These are phyloP conservation scores for Whalleya microplaca DNA, from an alignment of 2,329 filamentous ascomycete genomes.

Conservation along the genomic window DNA sequence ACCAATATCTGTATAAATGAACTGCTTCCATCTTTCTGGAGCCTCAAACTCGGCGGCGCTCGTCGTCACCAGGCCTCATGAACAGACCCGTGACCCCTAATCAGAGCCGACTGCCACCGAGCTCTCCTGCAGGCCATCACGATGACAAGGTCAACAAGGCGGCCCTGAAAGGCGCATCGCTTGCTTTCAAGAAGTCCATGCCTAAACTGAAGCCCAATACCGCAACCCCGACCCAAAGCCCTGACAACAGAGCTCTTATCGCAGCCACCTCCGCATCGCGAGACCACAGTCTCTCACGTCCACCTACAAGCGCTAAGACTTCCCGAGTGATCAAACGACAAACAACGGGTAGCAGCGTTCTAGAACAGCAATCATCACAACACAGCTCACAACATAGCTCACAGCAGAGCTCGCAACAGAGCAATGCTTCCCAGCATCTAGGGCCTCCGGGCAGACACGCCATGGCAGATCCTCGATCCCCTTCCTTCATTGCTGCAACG, in stretches of 20 bases:
- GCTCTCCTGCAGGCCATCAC: constrained; percentile 35
- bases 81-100: constrained; percentile 30
- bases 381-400: constrained; percentile 18
- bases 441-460: constrained; percentile 23
- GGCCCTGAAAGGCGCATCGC: constrained; percentile 57
- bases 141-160: constrained; percentile 35
- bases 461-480: constrained; percentile 50
- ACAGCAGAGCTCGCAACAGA: constrained; percentile 27
- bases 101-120: constrained; percentile 32
- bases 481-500: constrained; percentile 65
- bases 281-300: constrained; percentile 30
- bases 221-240: constrained; percentile 14
- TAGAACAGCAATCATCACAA: constrained; percentile 23
- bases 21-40: background rate
- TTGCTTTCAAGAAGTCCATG: constrained; percentile 53
- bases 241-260: constrained; percentile 46
- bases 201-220: constrained; percentile 21
- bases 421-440: constrained; percentile 13
- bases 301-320: constrained; percentile 17
- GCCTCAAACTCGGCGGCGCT: constrained; percentile 16
- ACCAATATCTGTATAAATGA: constrained; percentile 20
- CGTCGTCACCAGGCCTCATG: constrained; percentile 31
- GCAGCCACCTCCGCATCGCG: constrained; percentile 49
- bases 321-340: constrained; percentile 39
- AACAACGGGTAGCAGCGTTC: constrained; percentile 43